phyloP scores from a whole-genome alignment of 495 filamentous ascomycete species.

The Achaetomiella virescens region DNA sequence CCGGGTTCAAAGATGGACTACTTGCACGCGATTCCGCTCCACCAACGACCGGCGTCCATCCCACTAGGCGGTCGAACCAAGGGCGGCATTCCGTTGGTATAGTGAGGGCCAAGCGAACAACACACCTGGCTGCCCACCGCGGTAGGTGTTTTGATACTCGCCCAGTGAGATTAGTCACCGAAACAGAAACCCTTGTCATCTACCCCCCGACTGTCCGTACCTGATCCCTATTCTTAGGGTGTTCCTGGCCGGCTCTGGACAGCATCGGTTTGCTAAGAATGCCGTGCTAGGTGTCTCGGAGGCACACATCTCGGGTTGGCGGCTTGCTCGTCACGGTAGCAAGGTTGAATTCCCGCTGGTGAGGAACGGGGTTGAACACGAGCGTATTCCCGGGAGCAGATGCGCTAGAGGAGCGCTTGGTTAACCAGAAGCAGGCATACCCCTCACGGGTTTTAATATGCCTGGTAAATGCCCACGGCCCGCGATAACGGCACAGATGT shows the following conservation, averaged over 20 bases:
- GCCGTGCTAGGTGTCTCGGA: slow-evolving; percentile 9
- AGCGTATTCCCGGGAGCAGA: slow-evolving; percentile 9
- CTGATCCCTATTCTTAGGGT: slow-evolving; percentile 10
- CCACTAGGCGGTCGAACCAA: too few species aligned
- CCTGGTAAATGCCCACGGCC: slow-evolving; percentile 20
- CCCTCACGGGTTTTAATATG: slow-evolving; percentile 19
- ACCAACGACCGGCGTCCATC: too few species aligned
- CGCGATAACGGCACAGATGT: slow-evolving; percentile 15
- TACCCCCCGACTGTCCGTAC: not conserved
- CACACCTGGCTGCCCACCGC: too few species aligned
- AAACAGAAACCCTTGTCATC: not conserved
- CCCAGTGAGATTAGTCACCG: not conserved
- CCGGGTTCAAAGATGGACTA: not conserved
- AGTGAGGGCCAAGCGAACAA: too few species aligned
- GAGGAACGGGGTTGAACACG: slow-evolving; percentile 12
- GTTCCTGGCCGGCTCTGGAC: slow-evolving; percentile 15
- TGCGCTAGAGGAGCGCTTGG: not conserved
- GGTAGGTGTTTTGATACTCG: too few species aligned
- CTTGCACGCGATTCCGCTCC: not conserved
- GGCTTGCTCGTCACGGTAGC: not conserved
- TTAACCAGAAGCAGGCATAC: not conserved
- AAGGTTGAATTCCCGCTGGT: slow-evolving; percentile 11
- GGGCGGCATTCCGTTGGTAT: too few species aligned
- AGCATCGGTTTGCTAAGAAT: slow-evolving; percentile 2
- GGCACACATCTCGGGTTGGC: not conserved